Percentiles rank a stretch among this genome's conserved stretches.
phyloP scores from a whole-genome alignment of 805 yeast species.

The Sporopachydermia quercuum region DNA sequence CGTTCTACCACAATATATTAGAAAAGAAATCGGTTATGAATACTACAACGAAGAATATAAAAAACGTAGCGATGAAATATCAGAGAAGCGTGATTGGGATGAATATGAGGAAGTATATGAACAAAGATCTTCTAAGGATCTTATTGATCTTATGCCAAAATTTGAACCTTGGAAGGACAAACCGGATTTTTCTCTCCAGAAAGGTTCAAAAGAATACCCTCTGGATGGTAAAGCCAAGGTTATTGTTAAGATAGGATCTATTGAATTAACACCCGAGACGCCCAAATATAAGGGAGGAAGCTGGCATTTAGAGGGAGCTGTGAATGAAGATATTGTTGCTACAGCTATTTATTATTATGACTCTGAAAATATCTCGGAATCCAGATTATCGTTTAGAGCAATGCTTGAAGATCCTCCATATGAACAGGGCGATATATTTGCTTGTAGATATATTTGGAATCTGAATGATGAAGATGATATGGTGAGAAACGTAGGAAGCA shows the following conservation, averaged over 20 bases:
- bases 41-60: slow-evolving; percentile 3
- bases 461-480: slow-evolving; percentile 18
- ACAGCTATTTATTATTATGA: slow-evolving; percentile 27
- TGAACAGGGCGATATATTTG: slow-evolving; percentile 20
- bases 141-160: background rate
- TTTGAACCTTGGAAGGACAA: background rate
- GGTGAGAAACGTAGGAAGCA: slow-evolving; percentile 16
- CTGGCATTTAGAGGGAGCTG: slow-evolving; percentile 30
- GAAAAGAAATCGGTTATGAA: slow-evolving; percentile 12
- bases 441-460: slow-evolving; percentile 17
- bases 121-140: slow-evolving; percentile 1
- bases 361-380: slow-evolving; percentile 23
- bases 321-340: slow-evolving; percentile 27
- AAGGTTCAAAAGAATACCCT: slow-evolving; percentile 4
- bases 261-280: slow-evolving; percentile 26
- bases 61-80: too few relatives aligned
- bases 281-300: slow-evolving; percentile 25
- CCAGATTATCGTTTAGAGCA: slow-evolving; percentile 19
- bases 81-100: slow-evolving; percentile 4
- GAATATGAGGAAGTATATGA: slow-evolving; percentile 5
- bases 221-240: slow-evolving; percentile 17
- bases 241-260: slow-evolving; percentile 25
- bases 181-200: background rate
- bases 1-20: slow-evolving; percentile 10
- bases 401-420: slow-evolving; percentile 21